phyloP scores from a whole-genome alignment of 225 moss, liverwort and hornwort genomes.

The Pleurozium schreberi region DNA sequence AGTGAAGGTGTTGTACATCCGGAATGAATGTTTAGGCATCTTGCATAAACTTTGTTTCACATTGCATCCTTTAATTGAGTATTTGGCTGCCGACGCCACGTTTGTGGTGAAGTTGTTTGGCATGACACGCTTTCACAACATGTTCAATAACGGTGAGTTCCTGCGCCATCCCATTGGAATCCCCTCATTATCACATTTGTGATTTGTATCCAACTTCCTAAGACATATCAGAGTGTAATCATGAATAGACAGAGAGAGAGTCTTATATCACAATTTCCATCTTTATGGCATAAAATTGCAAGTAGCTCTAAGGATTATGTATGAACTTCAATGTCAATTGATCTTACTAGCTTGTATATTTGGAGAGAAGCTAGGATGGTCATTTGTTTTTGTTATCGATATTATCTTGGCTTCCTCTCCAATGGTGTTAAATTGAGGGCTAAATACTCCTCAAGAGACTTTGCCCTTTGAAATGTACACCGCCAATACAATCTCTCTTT shows the following conservation, averaged over 20 bases:
- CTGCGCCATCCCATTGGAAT: background rate
- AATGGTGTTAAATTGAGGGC: background rate
- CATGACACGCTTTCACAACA: constrained; percentile 41
- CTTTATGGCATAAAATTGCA: background rate
- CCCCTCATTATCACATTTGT: background rate
- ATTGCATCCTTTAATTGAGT: constrained; percentile 43
- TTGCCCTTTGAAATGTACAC: background rate
- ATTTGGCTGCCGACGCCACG: constrained; percentile 37
- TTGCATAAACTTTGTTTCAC: constrained; percentile 53
- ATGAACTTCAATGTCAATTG: background rate
- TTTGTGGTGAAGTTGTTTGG: constrained; percentile 50
- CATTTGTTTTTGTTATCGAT: background rate
- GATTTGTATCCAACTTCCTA: background rate
- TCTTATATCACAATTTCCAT: background rate
- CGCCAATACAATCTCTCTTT: background rate
- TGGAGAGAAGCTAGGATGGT: background rate
- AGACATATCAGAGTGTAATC: background rate
- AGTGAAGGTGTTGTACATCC: constrained; percentile 36
- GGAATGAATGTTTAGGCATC: constrained; percentile 46
- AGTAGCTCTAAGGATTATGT: background rate
- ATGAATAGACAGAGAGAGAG: background rate
- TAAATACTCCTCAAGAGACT: background rate
- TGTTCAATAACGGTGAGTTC: constrained; percentile 44
- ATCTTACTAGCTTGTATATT: background rate
- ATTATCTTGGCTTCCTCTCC: background rate